A percentile compares a stretch with the other conserved stretches of the same genome.
phyloP scores from a whole-genome alignment of 1,139 yeast species.

The Blastobotrys illinoisensis region DNA sequence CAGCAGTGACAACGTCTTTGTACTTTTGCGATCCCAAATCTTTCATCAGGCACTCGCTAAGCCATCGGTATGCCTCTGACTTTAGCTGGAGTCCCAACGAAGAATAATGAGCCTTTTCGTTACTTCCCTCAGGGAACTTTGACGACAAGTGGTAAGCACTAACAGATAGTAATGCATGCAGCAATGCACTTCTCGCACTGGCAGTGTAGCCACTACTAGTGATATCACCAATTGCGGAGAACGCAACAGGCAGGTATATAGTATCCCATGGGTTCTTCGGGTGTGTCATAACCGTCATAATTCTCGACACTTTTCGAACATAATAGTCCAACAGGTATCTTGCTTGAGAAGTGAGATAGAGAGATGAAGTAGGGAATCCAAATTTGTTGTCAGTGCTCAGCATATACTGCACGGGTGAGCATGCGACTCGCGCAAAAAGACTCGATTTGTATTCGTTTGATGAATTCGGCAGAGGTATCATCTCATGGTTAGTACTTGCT shows the following conservation, averaged over 20 bases:
- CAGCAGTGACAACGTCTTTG: constrained; percentile 79
- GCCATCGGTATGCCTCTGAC: constrained; percentile 66
- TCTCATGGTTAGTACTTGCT: background rate
- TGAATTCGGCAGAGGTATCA: background rate
- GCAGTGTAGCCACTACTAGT: constrained; percentile 71
- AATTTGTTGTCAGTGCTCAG: constrained; percentile 41
- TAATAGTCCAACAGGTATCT: constrained; percentile 68
- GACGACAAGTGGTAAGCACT: constrained; percentile 77
- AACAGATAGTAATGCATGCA: constrained; percentile 77
- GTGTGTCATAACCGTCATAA: constrained; percentile 79
- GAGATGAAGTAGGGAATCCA: constrained; percentile 50
- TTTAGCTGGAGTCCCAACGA: constrained; percentile 69
- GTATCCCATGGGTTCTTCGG: constrained; percentile 80
- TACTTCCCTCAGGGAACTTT: constrained; percentile 53
- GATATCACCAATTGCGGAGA: constrained; percentile 75
- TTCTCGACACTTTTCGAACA: constrained; percentile 72
- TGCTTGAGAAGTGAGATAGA: constrained; percentile 40
- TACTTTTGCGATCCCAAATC: constrained; percentile 56
- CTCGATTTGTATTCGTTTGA: constrained; percentile 7
- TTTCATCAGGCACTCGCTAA: constrained; percentile 51
- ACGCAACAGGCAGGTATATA: constrained; percentile 75
- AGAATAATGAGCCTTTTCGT: constrained; percentile 61
- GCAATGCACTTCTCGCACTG: constrained; percentile 67
- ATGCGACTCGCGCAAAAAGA: constrained; percentile 23
- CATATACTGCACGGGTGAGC: constrained; percentile 34